A percentile compares a stretch with the other conserved stretches of the same genome.
These are phyloP conservation scores for Pichia membranifaciens DNA, from an alignment of 805 yeast species.

Conservation along the genomic window DNA sequence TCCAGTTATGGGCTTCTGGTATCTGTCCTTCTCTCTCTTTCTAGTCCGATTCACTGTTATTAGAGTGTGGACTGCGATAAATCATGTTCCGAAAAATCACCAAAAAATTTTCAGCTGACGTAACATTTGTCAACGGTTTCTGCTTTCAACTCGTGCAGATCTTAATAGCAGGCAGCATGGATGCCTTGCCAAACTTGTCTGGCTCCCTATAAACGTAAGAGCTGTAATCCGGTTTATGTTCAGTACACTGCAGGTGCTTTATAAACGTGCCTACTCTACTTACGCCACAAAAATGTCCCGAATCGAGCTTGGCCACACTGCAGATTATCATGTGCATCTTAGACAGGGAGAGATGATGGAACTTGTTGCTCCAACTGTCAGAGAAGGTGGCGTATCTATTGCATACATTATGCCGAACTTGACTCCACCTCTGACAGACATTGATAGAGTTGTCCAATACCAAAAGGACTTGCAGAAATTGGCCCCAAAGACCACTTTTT, in stretches of 20 bases:
- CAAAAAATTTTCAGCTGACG: slow-evolving; percentile 8
- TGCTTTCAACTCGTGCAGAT: too few relatives aligned
- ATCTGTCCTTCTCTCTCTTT: too few relatives aligned
- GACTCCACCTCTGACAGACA: slow-evolving; percentile 83
- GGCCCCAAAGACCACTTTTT: slow-evolving; percentile 78
- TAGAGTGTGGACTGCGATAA: too few relatives aligned
- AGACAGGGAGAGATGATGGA: slow-evolving; percentile 94
- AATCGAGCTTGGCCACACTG: slow-evolving; percentile 62
- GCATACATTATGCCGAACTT: slow-evolving; percentile 96
- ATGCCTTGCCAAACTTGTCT: too few relatives aligned
- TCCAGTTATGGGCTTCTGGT: too few relatives aligned
- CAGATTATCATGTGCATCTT: slow-evolving; percentile 94
- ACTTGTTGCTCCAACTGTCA: slow-evolving; percentile 82
- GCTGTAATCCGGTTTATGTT: background rate
- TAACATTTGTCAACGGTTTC: background rate
- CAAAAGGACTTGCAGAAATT: slow-evolving; percentile 54
- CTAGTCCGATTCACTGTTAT: too few relatives aligned
- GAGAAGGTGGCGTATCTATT: slow-evolving; percentile 84
- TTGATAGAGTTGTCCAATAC: slow-evolving; percentile 67
- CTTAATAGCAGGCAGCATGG: too few relatives aligned
- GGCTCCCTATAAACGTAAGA: too few relatives aligned
- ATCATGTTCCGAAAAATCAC: background rate
- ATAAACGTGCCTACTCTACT: background rate
- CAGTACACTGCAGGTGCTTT: background rate
- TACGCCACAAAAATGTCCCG: slow-evolving; percentile 12